phyloP scores from a whole-genome alignment of 768 basidiomycete genomes.

The Mycena vitilis region DNA sequence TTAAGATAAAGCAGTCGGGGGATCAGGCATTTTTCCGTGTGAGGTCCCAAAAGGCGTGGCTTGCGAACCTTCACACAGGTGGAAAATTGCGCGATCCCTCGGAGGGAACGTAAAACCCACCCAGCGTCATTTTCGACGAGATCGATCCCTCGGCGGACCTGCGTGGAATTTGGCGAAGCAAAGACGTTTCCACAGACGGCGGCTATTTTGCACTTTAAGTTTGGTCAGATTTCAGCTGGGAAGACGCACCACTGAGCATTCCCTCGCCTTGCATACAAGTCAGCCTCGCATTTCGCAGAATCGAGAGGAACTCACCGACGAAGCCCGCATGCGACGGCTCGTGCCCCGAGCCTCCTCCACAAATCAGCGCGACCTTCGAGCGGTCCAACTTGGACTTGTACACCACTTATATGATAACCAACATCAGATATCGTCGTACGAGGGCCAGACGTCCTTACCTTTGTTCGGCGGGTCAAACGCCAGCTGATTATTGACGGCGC shows the following conservation, averaged over 20 bases:
- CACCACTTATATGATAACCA: constrained; percentile 54
- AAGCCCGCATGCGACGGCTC: constrained; percentile 92
- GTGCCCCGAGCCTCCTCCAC: constrained; percentile 90
- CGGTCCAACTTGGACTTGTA: constrained; percentile 66
- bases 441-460: too few species aligned
- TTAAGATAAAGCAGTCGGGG: too few species aligned
- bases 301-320: constrained; percentile 67
- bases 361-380: constrained; percentile 80
- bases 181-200: constrained; percentile 93
- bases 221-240: not conserved
- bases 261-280: constrained; percentile 65
- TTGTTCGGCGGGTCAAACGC: constrained; percentile 63
- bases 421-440: too few species aligned
- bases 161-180: constrained; percentile 88
- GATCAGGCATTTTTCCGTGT: too few species aligned
- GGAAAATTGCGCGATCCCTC: too few species aligned
- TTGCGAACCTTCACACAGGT: too few species aligned
- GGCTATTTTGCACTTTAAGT: constrained; percentile 46
- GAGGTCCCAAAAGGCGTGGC: too few species aligned
- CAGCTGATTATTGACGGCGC: constrained; percentile 76
- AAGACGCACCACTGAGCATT: constrained; percentile 72
- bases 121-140: constrained; percentile 79
- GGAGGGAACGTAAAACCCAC: too few species aligned
- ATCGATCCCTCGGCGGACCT: constrained; percentile 86
- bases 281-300: not conserved